Percentiles rank a stretch among this genome's conserved stretches.
Conservation (phyloP, 1,284 basidiomycete genomes). For the Inonotus obliquus region DNA sequence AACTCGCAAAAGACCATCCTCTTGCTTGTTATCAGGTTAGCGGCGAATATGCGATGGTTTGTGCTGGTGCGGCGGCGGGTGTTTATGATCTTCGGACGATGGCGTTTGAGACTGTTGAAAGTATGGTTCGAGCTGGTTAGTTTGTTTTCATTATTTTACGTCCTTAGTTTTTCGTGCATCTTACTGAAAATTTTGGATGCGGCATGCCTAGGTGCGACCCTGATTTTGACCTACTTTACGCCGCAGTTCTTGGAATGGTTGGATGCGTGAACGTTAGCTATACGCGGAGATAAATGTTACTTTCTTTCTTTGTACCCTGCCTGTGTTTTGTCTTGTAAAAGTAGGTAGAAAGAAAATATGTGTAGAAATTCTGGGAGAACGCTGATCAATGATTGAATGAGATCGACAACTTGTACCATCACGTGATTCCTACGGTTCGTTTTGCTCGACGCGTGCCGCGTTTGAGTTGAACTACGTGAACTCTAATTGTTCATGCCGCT, state of each 20-base stretch:
- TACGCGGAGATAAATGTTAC: neutral
- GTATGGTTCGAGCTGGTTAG: constrained; percentile 85
- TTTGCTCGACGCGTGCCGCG: neutral
- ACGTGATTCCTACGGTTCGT: neutral
- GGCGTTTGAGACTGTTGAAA: constrained; percentile 91
- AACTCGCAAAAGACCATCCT: constrained; percentile 82
- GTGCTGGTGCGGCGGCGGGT: constrained; percentile 89
- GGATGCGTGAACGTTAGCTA: constrained; percentile 35
- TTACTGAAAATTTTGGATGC: neutral
- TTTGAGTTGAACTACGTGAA: too few relatives aligned
- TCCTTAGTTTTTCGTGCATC: constrained; percentile 18
- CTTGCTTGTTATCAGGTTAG: constrained; percentile 96
- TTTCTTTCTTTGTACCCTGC: neutral
- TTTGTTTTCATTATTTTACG: neutral
- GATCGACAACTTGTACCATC: neutral
- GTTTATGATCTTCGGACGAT: constrained; percentile 89
- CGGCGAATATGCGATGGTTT: constrained; percentile 96
- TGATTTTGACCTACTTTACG: constrained; percentile 94
- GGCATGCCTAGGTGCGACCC: constrained; percentile 63
- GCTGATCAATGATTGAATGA: neutral
- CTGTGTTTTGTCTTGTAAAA: too few relatives aligned
- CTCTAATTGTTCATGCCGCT: neutral
- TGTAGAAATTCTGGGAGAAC: too few relatives aligned
- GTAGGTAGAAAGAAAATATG: too few relatives aligned
- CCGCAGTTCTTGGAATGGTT: constrained; percentile 94